Base-by-base conservation (phyloP, 768 basidiomycete species). In the Mycena rosella region DNA sequence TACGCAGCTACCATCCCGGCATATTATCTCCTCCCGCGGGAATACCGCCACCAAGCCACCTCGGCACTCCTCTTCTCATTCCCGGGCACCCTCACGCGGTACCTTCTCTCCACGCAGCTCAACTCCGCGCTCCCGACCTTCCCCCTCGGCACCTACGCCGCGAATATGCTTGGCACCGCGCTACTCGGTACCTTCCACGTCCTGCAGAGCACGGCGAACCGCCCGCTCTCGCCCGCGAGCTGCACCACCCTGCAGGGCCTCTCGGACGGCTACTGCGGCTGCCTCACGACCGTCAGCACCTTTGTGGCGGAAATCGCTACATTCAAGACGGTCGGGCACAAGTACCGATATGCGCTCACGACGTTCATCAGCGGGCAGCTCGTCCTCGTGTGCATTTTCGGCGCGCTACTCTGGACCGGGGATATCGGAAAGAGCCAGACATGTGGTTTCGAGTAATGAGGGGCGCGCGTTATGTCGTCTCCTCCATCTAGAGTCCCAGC, bases 201-300 rank as follows among this genome's bases (percentile, higher is more conserved):
- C 56, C 77, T 95, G 47, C 93, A 95, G 76, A 86, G 88, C 63
- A 81, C 81, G 14, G 68, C 76, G 36, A 67, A 78, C 26, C 64
- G 68, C 36, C 81, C 85, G 14, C 76, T 82, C 10, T 86, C 90
- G 2, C 75, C 78, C 24, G 79, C 84, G 65, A 83, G 87, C 36
- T 98, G 96, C 75, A 83, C 87, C 27, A 82, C 95, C 22, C 78
- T 98, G 45, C 91, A 94, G 74, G 96, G 95, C 1, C 79, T 99
- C 40, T 83, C 84, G 26, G 95, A 98, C 76, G 98, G 98, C 9
- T 98, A 95, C 75, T 98, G 96, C 76, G 98, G 96, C 14, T 96
- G 95, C 80, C 83, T 99, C 72, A 96, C 92, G 2, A 99, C 98
- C 1, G 87, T 99, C 72, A 95, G 93, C 77, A 99, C 96, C 20